These are phyloP conservation scores for Pezicula radicicola DNA, from an alignment of 2,329 filamentous ascomycete species.

Conservation along the genomic window DNA sequence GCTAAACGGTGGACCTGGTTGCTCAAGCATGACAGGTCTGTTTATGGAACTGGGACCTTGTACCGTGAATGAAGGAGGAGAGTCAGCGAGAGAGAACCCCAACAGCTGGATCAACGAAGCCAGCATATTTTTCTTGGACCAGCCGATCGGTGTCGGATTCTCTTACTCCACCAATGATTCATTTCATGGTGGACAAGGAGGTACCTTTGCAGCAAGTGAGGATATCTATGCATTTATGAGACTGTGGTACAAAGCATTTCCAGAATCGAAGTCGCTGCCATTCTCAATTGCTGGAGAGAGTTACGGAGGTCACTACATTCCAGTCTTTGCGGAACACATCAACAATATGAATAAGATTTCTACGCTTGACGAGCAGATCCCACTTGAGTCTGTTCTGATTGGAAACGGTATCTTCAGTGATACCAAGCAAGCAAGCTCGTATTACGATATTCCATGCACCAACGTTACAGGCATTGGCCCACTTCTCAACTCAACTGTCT, in stretches of 20 bases:
- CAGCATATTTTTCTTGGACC: conserved; percentile 35
- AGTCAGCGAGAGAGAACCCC: conserved; percentile 32
- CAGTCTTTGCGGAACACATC: conserved; percentile 34
- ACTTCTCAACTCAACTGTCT: conserved; percentile 12
- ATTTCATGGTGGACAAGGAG: conserved; percentile 9
- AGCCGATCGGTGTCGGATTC: conserved; percentile 36
- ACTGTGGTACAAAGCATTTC: conserved; percentile 12
- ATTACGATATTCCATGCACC: conserved; percentile 41
- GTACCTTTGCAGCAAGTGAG: conserved; percentile 17
- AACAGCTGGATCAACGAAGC: conserved; percentile 35
- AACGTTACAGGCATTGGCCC: conserved; percentile 17
- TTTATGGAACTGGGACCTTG: conserved; percentile 43
- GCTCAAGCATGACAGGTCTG: conserved; percentile 36
- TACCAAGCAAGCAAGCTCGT: conserved; percentile 47
- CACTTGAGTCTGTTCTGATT: conserved; percentile 44
- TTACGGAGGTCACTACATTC: conserved; percentile 27
- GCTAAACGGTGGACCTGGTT: conserved; percentile 39
- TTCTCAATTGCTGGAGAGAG: conserved; percentile 17
- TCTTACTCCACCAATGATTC: conserved; percentile 27
- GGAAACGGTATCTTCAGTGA: conserved; percentile 57
- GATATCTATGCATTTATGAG: conserved; percentile 21
- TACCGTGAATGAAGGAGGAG: conserved; percentile 35
- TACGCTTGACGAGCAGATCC: conserved; percentile 38
- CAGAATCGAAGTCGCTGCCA: neutral
- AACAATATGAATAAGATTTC: conserved; percentile 14